Base-by-base conservation (phyloP, 1,284 basidiomycete genomes). In the Amylostereum areolatum region DNA sequence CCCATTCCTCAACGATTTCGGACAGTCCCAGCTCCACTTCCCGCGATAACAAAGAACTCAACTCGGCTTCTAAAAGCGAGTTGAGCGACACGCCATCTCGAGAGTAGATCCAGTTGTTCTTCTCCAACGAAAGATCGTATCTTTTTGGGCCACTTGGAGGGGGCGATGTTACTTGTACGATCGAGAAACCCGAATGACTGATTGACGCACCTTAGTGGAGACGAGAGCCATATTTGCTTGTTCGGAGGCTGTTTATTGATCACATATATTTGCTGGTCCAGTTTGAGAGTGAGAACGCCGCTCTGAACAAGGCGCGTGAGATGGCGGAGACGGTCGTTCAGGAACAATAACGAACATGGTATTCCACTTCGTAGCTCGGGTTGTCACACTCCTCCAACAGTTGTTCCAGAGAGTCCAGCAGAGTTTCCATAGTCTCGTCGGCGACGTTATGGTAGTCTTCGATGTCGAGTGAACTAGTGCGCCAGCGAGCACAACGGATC, bases 211-310 rank as follows among this genome's bases (percentile, higher is more conserved):
- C 85, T 91, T 54, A 85, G 63, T 0, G 96, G 96, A 33, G 92
- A 96, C 9, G 92, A 95, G 32, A 99, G 75, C 96, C 96, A 99
- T 62, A 99, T 98, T 67, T 99, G 97, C 68, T 94, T 93, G 65
- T 98, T 98, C 4, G 97, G 96, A 7, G 96, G 96, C 68, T 99
- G 96, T 75, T 99, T 99, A 73, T 99, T 99, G 72, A 99, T 90
- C 37, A 98, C 96, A 71, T 97, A 99, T 18, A 95, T 95, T 54
- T 88, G 74, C 6, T 79, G 73, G 33, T 89, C 93, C 18, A 97
- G 74, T 43, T 77, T 75, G 46, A 98, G 79, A 2, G 92, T 99
- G 51, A 99, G 71, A 31, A 99, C 96, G 27, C 96, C 96, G 57
- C 84, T 82, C 89, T 92, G 63, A 72, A 54, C 8, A 53, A 41